These are phyloP conservation scores for Akanthomyces uredinophilus DNA, from an alignment of 2,329 filamentous ascomycete species.

Conservation along the genomic window DNA sequence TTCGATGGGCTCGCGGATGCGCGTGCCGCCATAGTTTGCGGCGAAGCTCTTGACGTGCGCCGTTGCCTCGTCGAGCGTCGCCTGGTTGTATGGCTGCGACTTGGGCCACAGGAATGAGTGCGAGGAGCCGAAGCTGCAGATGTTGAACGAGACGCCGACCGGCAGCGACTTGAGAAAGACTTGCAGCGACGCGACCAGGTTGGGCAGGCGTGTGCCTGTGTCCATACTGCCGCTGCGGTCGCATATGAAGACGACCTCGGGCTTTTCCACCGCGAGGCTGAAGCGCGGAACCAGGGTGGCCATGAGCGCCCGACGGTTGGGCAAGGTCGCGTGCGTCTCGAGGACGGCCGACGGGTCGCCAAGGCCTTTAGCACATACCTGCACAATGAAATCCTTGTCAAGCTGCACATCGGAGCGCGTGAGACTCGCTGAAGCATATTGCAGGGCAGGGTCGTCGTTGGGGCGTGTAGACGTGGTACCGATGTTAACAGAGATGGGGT, in stretches of 20 bases:
- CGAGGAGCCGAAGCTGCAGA: conserved; percentile 57
- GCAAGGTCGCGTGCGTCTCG: conserved; percentile 58
- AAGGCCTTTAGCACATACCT: conserved; percentile 56
- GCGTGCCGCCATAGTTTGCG: conserved; percentile 48
- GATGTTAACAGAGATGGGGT: conserved; percentile 61
- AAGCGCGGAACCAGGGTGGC: conserved; percentile 66
- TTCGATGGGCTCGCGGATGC: conserved; percentile 44
- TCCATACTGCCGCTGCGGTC: conserved; percentile 67
- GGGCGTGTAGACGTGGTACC: conserved; percentile 45
- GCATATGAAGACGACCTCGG: conserved; percentile 67
- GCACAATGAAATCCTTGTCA: conserved; percentile 61
- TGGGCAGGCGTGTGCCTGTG: conserved; percentile 40
- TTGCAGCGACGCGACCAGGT: conserved; percentile 51
- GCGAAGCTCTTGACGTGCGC: conserved; percentile 36
- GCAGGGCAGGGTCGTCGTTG: conserved; percentile 45
- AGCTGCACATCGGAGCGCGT: conserved; percentile 48
- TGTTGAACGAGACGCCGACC: conserved; percentile 61
- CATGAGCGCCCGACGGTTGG: conserved; percentile 63
- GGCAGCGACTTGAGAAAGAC: conserved; percentile 64
- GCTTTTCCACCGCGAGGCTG: conserved; percentile 46
- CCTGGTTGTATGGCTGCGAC: conserved; percentile 42
- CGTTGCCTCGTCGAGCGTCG: conserved; percentile 39
- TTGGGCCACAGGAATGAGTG: conserved; percentile 43
- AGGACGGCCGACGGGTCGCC: conserved; percentile 59
- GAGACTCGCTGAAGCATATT: conserved; percentile 58